These are phyloP conservation scores for Xanthoparmelia taractica DNA, from an alignment of 495 filamentous ascomycete genomes.

Conservation along the genomic window DNA sequence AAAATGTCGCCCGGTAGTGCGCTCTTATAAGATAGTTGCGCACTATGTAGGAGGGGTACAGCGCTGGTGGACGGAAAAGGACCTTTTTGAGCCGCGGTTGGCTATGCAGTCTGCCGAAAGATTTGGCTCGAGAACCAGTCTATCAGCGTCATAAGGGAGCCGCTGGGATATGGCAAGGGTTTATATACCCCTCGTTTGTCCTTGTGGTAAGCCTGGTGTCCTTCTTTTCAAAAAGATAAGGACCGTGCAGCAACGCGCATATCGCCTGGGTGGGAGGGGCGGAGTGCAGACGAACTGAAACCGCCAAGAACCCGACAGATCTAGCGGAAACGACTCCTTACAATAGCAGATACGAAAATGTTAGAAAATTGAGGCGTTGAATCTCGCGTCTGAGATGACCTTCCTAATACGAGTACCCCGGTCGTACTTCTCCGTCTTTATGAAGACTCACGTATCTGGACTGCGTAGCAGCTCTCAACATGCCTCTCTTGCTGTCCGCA, in stretches of 20 bases:
- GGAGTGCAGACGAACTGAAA: not conserved
- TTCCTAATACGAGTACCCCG: too few relatives aligned
- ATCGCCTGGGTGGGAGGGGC: not conserved
- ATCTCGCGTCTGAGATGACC: not conserved
- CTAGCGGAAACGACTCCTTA: too few relatives aligned
- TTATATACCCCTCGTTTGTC: not conserved
- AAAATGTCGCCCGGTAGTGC: not conserved
- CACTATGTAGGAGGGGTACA: not conserved
- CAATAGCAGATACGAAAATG: not conserved
- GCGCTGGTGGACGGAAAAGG: not conserved
- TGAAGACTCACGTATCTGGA: not conserved
- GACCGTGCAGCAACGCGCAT: not conserved
- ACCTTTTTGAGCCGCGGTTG: not conserved
- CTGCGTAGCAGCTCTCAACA: not conserved
- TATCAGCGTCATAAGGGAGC: not conserved
- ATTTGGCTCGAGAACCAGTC: not conserved
- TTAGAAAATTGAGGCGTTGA: not conserved
- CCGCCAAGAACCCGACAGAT: too few relatives aligned
- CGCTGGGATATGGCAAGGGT: not conserved
- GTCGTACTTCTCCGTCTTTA: not conserved
- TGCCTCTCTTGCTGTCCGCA: not conserved
- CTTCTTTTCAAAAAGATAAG: not conserved
- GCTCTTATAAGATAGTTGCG: not conserved
- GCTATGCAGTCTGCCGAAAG: not conserved
- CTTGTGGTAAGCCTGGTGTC: not conserved